phyloP scores from a whole-genome alignment of 495 filamentous ascomycete species.

The Neurospora sp. region DNA sequence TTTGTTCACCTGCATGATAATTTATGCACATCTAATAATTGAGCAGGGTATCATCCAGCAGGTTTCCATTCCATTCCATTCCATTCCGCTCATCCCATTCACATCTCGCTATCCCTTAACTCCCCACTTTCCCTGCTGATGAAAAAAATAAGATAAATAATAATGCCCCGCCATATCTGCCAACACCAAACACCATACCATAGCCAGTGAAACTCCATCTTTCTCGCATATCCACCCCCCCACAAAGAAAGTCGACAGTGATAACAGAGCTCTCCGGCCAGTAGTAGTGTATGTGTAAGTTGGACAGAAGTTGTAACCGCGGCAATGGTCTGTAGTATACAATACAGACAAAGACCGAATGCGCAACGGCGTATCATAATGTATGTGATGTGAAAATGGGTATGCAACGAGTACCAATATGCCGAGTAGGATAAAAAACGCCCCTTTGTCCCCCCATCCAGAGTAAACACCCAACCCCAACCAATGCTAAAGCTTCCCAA shows the following conservation, averaged over 20 bases:
- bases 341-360: not conserved
- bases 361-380: slow-evolving; percentile 3
- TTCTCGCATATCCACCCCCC: not conserved
- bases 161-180: not conserved
- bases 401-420: not conserved
- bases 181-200: not conserved
- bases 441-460: not conserved
- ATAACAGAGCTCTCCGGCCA: not conserved
- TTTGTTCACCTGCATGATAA: not conserved
- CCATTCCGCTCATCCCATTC: not conserved
- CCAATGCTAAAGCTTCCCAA: not conserved
- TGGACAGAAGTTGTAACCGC: not conserved
- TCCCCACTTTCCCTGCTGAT: not conserved
- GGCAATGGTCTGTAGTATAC: not conserved
- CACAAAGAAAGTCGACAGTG: not conserved
- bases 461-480: not conserved
- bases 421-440: not conserved
- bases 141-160: not conserved
- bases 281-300: not conserved
- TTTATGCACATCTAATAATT: not conserved
- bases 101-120: not conserved
- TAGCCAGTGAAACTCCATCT: not conserved
- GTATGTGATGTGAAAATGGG: slow-evolving; percentile 1
- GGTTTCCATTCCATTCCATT: not conserved
- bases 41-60: not conserved